Evolutionary conservation across 1,139 yeast species (phyloP).

Genomic region (Nakaseomyces uthaithaninus): DNA sequence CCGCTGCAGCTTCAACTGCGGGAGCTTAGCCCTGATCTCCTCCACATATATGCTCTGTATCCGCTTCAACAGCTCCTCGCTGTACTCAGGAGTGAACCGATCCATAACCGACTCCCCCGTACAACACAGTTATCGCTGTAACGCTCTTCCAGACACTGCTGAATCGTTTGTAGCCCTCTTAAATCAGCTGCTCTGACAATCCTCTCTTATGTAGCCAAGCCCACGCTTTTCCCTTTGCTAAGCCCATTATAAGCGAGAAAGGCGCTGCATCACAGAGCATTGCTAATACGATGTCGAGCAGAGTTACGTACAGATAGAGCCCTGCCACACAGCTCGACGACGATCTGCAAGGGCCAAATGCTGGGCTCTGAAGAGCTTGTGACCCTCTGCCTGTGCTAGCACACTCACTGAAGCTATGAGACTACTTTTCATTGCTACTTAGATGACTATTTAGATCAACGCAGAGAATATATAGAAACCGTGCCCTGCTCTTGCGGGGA

Average conservation of each 20-base stretch:
- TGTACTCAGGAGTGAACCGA: conserved; percentile 35
- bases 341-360: too few species aligned
- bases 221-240: too few species aligned
- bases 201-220: too few species aligned
- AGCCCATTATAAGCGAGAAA: neutral
- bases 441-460: neutral
- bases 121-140: neutral
- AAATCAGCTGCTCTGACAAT: neutral
- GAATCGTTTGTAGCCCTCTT: neutral
- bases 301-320: too few species aligned
- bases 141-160: neutral
- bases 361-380: too few species aligned
- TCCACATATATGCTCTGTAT: conserved; percentile 29
- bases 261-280: neutral
- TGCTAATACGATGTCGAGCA: neutral
- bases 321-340: too few species aligned
- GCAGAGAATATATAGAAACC: neutral
- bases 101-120: conserved; percentile 2
- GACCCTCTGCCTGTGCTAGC: too few species aligned
- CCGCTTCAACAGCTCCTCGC: conserved; percentile 29
- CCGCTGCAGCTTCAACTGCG: conserved; percentile 28
- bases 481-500: conserved; percentile 27
- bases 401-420: too few species aligned
- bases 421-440: too few species aligned
- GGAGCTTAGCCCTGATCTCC: conserved; percentile 26